Conservation (phyloP, 208 protist genomes). For the Leishmania guyanensis region DNA sequence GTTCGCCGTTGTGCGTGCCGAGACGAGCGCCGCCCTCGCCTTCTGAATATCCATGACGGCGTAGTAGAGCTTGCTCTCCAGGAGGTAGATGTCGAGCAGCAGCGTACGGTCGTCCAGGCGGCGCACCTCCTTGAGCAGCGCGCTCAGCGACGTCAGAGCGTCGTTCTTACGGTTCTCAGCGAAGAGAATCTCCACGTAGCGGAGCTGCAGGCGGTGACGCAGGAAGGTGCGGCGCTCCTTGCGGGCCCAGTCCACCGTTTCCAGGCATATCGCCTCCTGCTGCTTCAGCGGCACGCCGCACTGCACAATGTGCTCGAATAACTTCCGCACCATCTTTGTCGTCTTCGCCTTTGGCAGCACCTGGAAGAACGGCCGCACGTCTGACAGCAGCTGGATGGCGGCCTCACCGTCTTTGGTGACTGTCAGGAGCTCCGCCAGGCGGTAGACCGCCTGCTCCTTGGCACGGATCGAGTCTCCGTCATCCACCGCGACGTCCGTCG, state of each 20-base stretch:
- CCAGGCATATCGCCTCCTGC: constrained; percentile 92
- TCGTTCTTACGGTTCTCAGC: constrained; percentile 81
- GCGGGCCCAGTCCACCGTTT: constrained; percentile 96
- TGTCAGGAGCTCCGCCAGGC: constrained; percentile 65
- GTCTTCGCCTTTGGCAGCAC: constrained; percentile 91
- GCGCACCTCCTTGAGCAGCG: constrained; percentile 94
- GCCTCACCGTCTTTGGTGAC: constrained; percentile 52
- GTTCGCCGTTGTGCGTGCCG: constrained; percentile 97
- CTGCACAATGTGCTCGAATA: constrained; percentile 84
- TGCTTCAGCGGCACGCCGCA: constrained; percentile 78
- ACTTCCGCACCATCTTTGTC: constrained; percentile 90
- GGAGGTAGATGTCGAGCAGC: constrained; percentile 97
- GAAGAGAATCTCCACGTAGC: constrained; percentile 93
- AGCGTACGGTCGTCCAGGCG: constrained; percentile 98
- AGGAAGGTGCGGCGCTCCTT: constrained; percentile 97
- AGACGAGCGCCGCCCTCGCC: constrained; percentile 95
- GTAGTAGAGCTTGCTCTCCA: constrained; percentile 97
- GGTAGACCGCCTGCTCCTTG: constrained; percentile 87
- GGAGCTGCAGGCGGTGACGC: constrained; percentile 95
- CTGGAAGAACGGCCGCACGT: constrained; percentile 77
- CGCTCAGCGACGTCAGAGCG: constrained; percentile 78
- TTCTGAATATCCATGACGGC: constrained; percentile 93
- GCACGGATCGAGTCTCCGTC: constrained; percentile 64
- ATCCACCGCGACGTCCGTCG: constrained; percentile 43
- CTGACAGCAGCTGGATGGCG: constrained; percentile 63